phyloP scores from a whole-genome alignment of 768 basidiomycete genomes.

The Hericium rajendrae region DNA sequence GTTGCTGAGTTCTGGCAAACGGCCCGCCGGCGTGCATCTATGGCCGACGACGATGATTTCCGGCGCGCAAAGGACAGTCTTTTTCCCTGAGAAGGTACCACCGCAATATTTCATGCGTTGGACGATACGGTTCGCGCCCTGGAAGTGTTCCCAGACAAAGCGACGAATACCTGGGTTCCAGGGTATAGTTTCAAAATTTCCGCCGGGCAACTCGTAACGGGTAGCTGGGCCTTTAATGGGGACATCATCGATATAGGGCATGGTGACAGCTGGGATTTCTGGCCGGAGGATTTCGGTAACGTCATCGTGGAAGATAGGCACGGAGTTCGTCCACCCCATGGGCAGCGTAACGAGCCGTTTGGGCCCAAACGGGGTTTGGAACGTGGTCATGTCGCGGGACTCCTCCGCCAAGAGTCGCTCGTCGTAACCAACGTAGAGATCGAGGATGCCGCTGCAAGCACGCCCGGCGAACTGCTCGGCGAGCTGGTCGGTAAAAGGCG shows the following conservation, averaged over 20 bases:
- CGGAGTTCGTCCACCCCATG: no score
- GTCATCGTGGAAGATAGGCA: no score
- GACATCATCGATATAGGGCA: conserved; percentile 32
- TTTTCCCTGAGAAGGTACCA: conserved; percentile 28
- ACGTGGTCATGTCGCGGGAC: no score
- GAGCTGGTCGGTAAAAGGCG: no score
- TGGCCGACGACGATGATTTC: conserved; percentile 28
- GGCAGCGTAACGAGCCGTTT: no score
- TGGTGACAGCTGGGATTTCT: conserved; percentile 9
- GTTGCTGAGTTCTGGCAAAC: conserved; percentile 18
- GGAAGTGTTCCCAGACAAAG: conserved; percentile 32
- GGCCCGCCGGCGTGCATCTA: conserved; percentile 25
- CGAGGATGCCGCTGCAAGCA: no score
- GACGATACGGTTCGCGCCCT: conserved; percentile 26
- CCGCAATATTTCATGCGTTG: conserved; percentile 28
- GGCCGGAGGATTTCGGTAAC: no score
- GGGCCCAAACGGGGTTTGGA: no score
- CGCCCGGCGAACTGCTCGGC: no score
- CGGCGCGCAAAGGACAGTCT: conserved; percentile 21
- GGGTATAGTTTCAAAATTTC: conserved; percentile 26
- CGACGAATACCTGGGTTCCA: conserved; percentile 27
- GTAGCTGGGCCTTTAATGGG: conserved; percentile 25
- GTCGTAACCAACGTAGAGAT: no score
- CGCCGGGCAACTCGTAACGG: conserved; percentile 19
- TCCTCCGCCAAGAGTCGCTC: no score